phyloP scores from a whole-genome alignment of 2,329 filamentous ascomycete genomes.

The Magnaporthiopsis rhizophila region DNA sequence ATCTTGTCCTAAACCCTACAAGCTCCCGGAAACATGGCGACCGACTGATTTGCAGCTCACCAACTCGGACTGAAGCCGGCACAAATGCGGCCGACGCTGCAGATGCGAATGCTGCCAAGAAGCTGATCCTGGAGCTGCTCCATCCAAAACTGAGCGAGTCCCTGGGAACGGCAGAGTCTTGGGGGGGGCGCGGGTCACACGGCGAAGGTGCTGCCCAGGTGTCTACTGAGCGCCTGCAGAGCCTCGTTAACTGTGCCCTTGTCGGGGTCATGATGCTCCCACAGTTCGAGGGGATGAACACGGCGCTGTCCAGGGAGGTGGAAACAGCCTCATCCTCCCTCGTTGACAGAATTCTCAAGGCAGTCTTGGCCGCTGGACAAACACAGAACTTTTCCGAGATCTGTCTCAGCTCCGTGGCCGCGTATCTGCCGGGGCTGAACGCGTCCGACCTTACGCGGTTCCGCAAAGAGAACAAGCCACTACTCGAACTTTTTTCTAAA shows the following conservation, averaged over 20 bases:
- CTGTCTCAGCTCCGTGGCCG: constrained; percentile 35
- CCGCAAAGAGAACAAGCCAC: constrained; percentile 27
- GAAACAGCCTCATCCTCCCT: constrained; percentile 34
- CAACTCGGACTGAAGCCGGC: constrained; percentile 10
- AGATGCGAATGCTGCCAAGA: constrained; percentile 36
- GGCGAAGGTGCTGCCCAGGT: constrained; percentile 39
- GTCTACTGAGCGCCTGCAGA: constrained; percentile 44
- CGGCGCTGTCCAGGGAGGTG: constrained; percentile 39
- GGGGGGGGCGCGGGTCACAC: constrained; percentile 28
- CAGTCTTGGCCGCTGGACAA: constrained; percentile 35
- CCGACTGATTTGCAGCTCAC: not conserved
- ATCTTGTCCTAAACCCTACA: constrained; percentile 38
- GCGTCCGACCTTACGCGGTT: constrained; percentile 29
- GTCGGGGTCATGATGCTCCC: constrained; percentile 38
- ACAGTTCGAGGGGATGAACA: constrained; percentile 37
- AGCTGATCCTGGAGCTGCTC: constrained; percentile 45
- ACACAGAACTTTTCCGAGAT: constrained; percentile 36
- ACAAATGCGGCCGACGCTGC: constrained; percentile 24
- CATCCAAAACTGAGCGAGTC: constrained; percentile 45
- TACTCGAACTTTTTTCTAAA: constrained; percentile 35
- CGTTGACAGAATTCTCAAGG: constrained; percentile 30
- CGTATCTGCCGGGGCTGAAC: constrained; percentile 37
- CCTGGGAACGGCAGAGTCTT: constrained; percentile 35
- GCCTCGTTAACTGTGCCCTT: constrained; percentile 40
- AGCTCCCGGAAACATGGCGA: not conserved